Evolutionary conservation across 148 eudicot genomes (phyloP), one percentile per base, ranked within the genome.

Genomic region (Nepenthes mirabilis): DNA sequence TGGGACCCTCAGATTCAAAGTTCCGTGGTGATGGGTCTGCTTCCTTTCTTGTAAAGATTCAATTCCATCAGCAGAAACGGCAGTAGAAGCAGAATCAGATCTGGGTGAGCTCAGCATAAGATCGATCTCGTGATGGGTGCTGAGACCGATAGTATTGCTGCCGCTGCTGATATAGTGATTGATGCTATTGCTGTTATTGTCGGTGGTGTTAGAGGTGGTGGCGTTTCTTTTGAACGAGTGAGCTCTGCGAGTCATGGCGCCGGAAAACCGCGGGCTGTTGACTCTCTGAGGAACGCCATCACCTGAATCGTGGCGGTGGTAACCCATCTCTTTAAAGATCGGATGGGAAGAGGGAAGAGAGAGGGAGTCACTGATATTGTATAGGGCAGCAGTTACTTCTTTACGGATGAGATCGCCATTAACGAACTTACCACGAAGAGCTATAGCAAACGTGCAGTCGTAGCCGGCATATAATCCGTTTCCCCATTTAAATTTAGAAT

Each of bases 211-310:
- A 43, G 34, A 52, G 37, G 37, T 48, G 69, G 37, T 59, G 54
- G 55, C 63, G 67, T 58, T 72, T 62, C 90, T 82, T 56, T 91
- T 87, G 70, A 90, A 90, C 32, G 97, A 86, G 2, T 82, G 90
- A 1, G 90, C 86, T 48, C 97, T 68, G 43, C 97, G 95, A n/a
- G 95, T 85, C 79, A 91, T 81, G 58, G 87, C 70, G 55, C 86
- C 79, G 2, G 89, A 80, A 73, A 79, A 77, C 56, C 90, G 74
- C 0, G 97, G 97, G 63, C 95, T 87, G 63, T 79, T 81, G 69
- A 83, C 82, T 14, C 80, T 79, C 47, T 77, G 80, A 0, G 87
- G 64, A 43, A 74, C 72, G 54, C 82, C 86, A 73, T 71, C 83
- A 40, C 62, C 56, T 64, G 72, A 69, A 34, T 77, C 54, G 65